Evolutionary conservation across 2,329 filamentous ascomycete species (phyloP).

Genomic region (Arthroderma uncinatum): DNA sequence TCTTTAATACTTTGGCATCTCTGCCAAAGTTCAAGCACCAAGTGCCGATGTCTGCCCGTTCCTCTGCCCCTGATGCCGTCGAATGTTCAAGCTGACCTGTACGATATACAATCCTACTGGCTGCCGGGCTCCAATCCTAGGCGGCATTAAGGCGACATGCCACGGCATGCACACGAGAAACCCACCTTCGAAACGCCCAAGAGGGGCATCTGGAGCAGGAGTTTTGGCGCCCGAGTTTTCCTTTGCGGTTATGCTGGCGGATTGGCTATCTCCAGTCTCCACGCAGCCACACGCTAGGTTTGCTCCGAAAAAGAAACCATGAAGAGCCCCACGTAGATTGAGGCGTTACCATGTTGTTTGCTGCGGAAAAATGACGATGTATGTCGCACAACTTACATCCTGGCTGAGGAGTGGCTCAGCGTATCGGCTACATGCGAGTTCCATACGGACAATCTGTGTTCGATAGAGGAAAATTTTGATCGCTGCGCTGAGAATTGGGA

Average conservation of each 20-base stretch:
- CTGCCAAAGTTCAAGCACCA: constrained; percentile 5
- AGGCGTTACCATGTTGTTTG: too few relatives aligned
- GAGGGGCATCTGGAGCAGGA: constrained; percentile 1
- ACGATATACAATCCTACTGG: neutral
- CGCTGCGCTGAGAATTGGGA: neutral
- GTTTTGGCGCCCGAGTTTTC: constrained; percentile 1
- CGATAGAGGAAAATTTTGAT: neutral
- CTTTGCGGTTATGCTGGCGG: neutral
- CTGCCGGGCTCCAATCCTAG: neutral
- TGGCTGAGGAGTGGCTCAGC: neutral
- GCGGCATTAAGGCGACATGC: neutral
- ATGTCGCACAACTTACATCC: neutral
- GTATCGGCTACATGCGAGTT: neutral
- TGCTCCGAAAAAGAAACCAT: constrained; percentile 5
- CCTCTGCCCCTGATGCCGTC: neutral
- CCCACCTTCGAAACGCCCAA: neutral
- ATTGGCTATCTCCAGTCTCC: neutral
- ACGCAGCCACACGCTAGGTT: constrained; percentile 1
- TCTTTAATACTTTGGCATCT: neutral
- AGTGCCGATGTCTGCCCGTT: neutral
- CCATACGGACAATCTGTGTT: neutral
- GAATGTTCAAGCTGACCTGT: constrained; percentile 1
- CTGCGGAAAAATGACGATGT: neutral
- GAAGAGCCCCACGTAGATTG: neutral
- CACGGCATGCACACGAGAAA: constrained; percentile 2